These are phyloP conservation scores for Tylopilus rubrobrunneus DNA, from an alignment of 768 basidiomycete genomes.

Conservation along the genomic window DNA sequence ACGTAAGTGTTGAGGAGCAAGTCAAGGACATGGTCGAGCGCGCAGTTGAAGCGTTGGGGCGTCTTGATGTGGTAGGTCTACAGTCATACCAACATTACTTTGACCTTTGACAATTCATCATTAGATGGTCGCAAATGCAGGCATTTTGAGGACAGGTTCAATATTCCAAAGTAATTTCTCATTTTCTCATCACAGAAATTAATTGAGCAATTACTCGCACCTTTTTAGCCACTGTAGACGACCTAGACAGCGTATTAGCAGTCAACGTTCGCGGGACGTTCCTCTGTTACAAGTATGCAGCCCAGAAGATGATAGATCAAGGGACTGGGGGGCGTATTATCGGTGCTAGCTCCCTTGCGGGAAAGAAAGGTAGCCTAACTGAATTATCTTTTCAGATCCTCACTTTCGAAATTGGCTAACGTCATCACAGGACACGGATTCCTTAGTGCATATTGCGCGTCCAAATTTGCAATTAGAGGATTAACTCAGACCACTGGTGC, in stretches of 20 bases:
- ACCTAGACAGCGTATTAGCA: conserved; percentile 32
- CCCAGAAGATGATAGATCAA: conserved; percentile 42
- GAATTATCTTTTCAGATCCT: not conserved
- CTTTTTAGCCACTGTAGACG: conserved; percentile 28
- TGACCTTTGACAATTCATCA: conserved; percentile 2
- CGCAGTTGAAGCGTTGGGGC: conserved; percentile 24
- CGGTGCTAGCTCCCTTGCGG: conserved; percentile 35
- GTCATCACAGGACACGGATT: conserved; percentile 25
- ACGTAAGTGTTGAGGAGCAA: conserved; percentile 28
- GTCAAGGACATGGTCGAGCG: conserved; percentile 30
- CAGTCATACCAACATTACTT: not conserved
- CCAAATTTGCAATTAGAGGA: conserved; percentile 43
- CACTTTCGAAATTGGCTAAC: not conserved
- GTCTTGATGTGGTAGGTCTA: conserved; percentile 33
- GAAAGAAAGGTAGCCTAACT: conserved; percentile 24
- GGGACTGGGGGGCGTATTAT: conserved; percentile 41
- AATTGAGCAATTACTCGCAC: not conserved
- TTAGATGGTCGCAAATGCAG: conserved; percentile 21
- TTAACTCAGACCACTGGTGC: conserved; percentile 36
- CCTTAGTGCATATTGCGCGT: conserved; percentile 31
- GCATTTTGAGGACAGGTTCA: conserved; percentile 10
- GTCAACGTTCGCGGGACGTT: conserved; percentile 40
- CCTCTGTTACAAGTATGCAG: conserved; percentile 42
- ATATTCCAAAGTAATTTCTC: conserved; percentile 5
- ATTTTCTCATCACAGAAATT: not conserved